Base-by-base conservation (phyloP, 345 rosid genomes). In the Conringia planisiliqua region DNA sequence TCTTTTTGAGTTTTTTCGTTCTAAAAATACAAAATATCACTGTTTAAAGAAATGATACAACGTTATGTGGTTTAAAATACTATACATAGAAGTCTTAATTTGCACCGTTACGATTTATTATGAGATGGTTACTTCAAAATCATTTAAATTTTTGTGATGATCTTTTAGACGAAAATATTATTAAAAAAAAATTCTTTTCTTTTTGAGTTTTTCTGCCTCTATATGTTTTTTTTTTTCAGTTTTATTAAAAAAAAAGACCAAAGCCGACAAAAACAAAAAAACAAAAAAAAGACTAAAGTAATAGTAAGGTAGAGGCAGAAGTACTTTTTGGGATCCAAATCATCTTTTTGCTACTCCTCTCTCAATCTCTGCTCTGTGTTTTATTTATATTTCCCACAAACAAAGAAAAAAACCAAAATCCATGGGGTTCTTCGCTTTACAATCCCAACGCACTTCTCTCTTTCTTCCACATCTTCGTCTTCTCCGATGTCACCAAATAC, bases 391-490 rank as follows among this genome's bases (percentile, higher is more conserved):
- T 81, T 81, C 80, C 76, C 79, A 83, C 79, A 83, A 85, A 86
- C 82, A 89, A 81, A 61, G 33, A 36, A 62, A 69, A 69, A 61
- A 44, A 22, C 63, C 70, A 62, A 69, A 61, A 69, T 52, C 69
- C 87, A 86, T 93, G 93, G 90, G 86, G 81, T 84, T 88, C 81
- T 83, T 44, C 81, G 73, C 85, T 82, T 83, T 63, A 72, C 89
- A 83, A 83, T 83, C 88, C 88, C 88, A 81, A 85, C 73, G 74
- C 85, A 77, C 71, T 81, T 67, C 81, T 78, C 67, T 66, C 24
- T 13, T 77, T 69, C 57, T 73, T 61, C 35, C 30, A 43, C 65
- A 3, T 59, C 11, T 27, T 64, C 71, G 2, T 73, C 66, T 60
- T 72, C 75, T 73, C 85, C 86, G 81, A 89, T 90, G 82, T 89